Evolutionary conservation across 768 basidiomycete species (phyloP).

Genomic region (Pulveroboletus frians): DNA sequence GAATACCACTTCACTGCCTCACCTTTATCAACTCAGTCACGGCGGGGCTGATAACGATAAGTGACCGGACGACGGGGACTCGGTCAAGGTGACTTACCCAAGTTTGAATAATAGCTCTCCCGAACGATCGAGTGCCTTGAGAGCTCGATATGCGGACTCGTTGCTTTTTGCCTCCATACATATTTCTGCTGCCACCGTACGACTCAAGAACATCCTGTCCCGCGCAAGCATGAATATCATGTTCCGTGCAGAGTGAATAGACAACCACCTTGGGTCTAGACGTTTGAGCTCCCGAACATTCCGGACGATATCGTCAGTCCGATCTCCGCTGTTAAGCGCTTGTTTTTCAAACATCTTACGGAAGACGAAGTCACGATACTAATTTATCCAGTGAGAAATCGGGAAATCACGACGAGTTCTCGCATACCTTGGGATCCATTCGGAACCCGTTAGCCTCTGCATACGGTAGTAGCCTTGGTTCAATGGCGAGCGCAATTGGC

Average conservation of each 20-base stretch:
- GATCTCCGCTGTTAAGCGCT: constrained; percentile 43
- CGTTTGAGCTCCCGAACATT: constrained; percentile 71
- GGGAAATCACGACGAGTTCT: background rate
- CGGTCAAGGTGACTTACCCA: constrained; percentile 38
- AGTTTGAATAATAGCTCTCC: constrained; percentile 67
- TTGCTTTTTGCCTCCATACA: constrained; percentile 78
- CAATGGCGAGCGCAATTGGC: constrained; percentile 70
- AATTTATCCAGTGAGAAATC: constrained; percentile 11
- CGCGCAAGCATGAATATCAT: constrained; percentile 3
- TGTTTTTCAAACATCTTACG: constrained; percentile 77
- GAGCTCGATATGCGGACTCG: constrained; percentile 60
- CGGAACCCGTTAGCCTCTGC: constrained; percentile 70
- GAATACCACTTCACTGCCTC: constrained; percentile 1
- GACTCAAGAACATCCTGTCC: constrained; percentile 71
- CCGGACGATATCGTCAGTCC: constrained; percentile 56
- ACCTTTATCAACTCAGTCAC: constrained; percentile 70
- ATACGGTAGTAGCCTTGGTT: constrained; percentile 67
- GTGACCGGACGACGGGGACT: background rate
- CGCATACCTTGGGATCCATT: constrained; percentile 68
- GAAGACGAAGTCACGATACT: constrained; percentile 86
- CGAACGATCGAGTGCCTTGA: constrained; percentile 61
- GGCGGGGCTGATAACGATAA: constrained; percentile 30
- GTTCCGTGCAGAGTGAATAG: background rate
- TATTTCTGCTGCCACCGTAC: constrained; percentile 78
- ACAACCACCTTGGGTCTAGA: constrained; percentile 58